Evolutionary conservation across 73 alveolate genomes (phyloP).

Genomic region (Blepharisma stoltei): DNA sequence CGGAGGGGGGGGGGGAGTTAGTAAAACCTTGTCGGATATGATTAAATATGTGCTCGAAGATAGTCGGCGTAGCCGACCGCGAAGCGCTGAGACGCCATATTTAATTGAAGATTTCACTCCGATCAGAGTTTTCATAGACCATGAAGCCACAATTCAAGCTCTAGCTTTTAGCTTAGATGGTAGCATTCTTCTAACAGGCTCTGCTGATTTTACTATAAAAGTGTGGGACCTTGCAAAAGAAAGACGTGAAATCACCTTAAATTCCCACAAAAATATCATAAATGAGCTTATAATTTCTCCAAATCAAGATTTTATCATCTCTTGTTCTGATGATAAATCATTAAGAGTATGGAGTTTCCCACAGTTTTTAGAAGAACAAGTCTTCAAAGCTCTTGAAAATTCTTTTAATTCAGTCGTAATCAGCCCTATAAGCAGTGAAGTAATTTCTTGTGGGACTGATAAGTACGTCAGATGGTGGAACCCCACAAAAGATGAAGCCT

Average conservation of each 20-base stretch:
- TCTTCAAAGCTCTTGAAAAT: not conserved
- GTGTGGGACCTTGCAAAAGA: constrained; percentile 13
- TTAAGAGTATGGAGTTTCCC: constrained; percentile 24
- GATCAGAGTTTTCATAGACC: constrained; percentile 4
- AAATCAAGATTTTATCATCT: not conserved
- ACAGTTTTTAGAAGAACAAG: constrained; percentile 12
- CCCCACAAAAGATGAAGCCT: not conserved
- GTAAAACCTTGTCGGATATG: no score
- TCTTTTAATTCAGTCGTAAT: not conserved
- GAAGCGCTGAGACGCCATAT: no score
- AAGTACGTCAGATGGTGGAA: not conserved
- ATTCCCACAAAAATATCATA: not conserved
- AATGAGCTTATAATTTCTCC: not conserved
- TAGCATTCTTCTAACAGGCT: constrained; percentile 2
- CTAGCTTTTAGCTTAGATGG: not conserved
- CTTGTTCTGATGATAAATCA: constrained; percentile 9
- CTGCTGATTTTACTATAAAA: not conserved
- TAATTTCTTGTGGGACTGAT: constrained; percentile 27
- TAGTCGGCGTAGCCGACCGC: no score
- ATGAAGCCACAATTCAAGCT: not conserved
- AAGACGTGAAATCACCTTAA: constrained; percentile 10
- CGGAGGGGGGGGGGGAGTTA: no score
- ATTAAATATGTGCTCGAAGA: no score
- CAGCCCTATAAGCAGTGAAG: not conserved
- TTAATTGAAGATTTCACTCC: constrained; percentile 1